A percentile compares a stretch with the other conserved stretches of the same genome.
Evolutionary conservation across 2,329 filamentous ascomycete genomes (phyloP).

Genomic region (Triangularia verruculosa): DNA sequence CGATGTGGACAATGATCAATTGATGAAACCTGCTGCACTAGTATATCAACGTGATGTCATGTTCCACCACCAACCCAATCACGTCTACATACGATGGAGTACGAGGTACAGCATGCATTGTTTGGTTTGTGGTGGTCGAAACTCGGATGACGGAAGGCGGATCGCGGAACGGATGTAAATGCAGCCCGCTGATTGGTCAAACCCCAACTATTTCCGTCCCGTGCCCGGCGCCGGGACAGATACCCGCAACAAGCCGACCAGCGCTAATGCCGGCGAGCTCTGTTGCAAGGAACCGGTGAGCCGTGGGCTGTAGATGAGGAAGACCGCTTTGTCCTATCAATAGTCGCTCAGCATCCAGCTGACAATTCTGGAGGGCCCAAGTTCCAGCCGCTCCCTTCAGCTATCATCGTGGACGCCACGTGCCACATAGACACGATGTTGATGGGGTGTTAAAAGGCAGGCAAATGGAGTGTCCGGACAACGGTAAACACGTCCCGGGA

Average conservation of each 20-base stretch:
- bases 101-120: conserved; percentile 6
- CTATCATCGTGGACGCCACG: background rate
- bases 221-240: conserved; percentile 1
- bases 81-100: conserved; percentile 4
- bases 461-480: conserved; percentile 32
- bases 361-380: background rate
- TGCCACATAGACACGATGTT: background rate
- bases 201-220: background rate
- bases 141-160: conserved; percentile 22
- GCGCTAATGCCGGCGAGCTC: conserved; percentile 5
- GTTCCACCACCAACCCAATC: conserved; percentile 9
- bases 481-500: conserved; percentile 35
- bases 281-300: background rate
- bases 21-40: background rate
- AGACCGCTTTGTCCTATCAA: background rate
- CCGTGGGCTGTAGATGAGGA: background rate
- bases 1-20: background rate
- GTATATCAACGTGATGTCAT: conserved; percentile 19
- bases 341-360: background rate
- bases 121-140: background rate
- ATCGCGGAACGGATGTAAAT: conserved; percentile 26
- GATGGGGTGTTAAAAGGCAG: conserved; percentile 3
- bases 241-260: background rate
- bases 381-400: background rate
- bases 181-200: conserved; percentile 18